Evolutionary conservation across 1,139 yeast species (phyloP).

Genomic region (Yamadazyma blattariae): DNA sequence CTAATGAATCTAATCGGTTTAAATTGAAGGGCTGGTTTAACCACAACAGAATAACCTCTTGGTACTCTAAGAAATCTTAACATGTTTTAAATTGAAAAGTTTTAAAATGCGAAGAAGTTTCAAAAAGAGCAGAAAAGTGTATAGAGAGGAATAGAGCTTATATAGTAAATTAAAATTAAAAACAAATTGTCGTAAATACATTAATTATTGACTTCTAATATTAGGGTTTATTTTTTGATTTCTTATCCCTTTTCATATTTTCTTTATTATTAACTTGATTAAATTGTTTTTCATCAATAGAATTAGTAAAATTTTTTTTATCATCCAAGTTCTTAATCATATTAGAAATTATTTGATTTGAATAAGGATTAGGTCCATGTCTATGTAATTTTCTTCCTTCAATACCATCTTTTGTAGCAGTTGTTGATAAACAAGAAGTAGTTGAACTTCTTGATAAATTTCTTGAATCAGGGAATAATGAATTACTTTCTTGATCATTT

Average conservation of each 20-base stretch:
- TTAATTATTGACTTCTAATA: too few species aligned
- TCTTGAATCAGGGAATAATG: conserved; percentile 9
- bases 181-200: too few species aligned
- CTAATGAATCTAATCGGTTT: conserved; percentile 1
- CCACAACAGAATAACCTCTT: too few species aligned
- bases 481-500: neutral
- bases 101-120: neutral
- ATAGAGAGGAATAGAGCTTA: too few species aligned
- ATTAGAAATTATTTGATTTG: conserved; percentile 30
- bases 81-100: neutral
- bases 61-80: neutral
- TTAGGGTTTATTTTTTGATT: too few species aligned
- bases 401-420: conserved; percentile 71
- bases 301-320: neutral
- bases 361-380: conserved; percentile 36
- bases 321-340: conserved; percentile 21
- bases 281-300: conserved; percentile 2
- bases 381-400: conserved; percentile 60
- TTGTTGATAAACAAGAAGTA: conserved; percentile 64
- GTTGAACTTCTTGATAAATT: conserved; percentile 55
- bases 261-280: neutral
- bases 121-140: too few species aligned
- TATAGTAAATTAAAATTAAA: too few species aligned
- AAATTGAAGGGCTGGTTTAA: too few species aligned
- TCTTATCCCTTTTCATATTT: too few species aligned